Base-by-base conservation (phyloP, 345 rosid genomes). In the Schrenkiella parvula region DNA sequence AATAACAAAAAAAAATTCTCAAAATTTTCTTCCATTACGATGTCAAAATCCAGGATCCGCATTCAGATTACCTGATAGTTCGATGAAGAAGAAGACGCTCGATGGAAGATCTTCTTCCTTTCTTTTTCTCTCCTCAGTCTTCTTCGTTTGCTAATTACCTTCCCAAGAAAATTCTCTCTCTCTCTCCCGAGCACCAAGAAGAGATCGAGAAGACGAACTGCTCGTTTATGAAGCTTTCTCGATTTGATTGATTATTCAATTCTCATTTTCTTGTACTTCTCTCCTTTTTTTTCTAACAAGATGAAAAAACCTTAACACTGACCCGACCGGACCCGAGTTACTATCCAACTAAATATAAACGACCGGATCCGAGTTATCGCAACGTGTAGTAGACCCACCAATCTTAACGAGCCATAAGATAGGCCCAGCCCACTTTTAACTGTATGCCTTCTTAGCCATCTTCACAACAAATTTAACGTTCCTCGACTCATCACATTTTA, bases 131-230 rank as follows among this genome's bases (percentile, higher is more conserved):
- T 21, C 43, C 28, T 41, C 22, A 14, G 18, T n/a, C n/a, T n/a
- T 53, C 37, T 68, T 60, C 51, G 41, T 71, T 21, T 31, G 13
- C 5, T 32, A 23, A 21, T 51, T 26, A 53, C 19, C 28, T 55
- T 73, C 18, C 67, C 72, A 8, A 74, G 28, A 66, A 14, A 74
- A 29, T 28, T 55, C 14, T 73, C 35, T 26, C 18, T 56, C 19
- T 58, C 59, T 72, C 66, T 66, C 78, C 44, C 79, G 70, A 75
- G 55, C 73, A 67, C 57, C 65, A 76, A 62, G 72, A 25, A 66
- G 70, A 69, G 75, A 76, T 70, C 75, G 71, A 63, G 75, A 44
- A 76, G 74, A 67, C 19, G 54, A 76, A 70, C 59, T 68, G 51
- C 37, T 68, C 55, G 52, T 6, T 26, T 38, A 74, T 48, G 55